A percentile compares a stretch with the other conserved stretches of the same genome.
These are phyloP conservation scores for Halophytophthora polymorphica DNA, from an alignment of 352 stramenopile species.

Conservation along the genomic window DNA sequence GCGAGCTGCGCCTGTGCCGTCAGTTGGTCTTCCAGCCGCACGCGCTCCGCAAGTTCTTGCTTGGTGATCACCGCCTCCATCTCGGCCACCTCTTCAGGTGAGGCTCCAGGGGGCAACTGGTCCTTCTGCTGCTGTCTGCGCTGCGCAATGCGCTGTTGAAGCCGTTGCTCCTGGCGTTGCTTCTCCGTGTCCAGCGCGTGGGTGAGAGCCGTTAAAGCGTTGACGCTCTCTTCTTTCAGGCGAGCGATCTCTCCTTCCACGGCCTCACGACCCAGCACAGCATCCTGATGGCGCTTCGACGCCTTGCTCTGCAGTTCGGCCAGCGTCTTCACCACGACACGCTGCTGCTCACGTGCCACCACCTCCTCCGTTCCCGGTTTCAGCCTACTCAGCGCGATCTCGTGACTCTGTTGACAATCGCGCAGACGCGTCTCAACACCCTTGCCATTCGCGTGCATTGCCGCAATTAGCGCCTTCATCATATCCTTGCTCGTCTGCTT, in stretches of 20 bases:
- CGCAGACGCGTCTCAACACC: slow-evolving; percentile 14
- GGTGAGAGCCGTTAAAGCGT: slow-evolving; percentile 9
- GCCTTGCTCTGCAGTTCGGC: slow-evolving; percentile 13
- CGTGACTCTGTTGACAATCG: slow-evolving; percentile 16
- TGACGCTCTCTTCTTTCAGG: slow-evolving; percentile 18
- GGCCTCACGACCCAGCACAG: slow-evolving; percentile 2
- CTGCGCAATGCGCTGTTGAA: slow-evolving; percentile 27
- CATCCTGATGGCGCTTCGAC: slow-evolving; percentile 1
- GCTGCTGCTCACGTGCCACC: not conserved
- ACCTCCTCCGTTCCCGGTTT: slow-evolving; percentile 7
- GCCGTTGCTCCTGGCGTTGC: slow-evolving; percentile 19
- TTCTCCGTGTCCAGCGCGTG: slow-evolving; percentile 20
- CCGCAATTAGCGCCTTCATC: slow-evolving; percentile 9
- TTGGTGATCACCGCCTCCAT: slow-evolving; percentile 18
- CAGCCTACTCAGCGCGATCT: slow-evolving; percentile 15
- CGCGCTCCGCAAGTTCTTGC: slow-evolving; percentile 17
- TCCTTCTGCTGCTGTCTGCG: slow-evolving; percentile 17
- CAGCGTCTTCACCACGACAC: slow-evolving; percentile 8
- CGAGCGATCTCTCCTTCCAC: slow-evolving; percentile 18
- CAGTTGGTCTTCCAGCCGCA: slow-evolving; percentile 26
- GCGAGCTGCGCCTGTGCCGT: slow-evolving; percentile 18
- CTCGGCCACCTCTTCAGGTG: slow-evolving; percentile 11
- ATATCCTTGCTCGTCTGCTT: slow-evolving; percentile 6
- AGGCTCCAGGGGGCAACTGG: slow-evolving; percentile 12
- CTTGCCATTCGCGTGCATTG: slow-evolving; percentile 15